Base-by-base conservation (phyloP, 768 basidiomycete species). In the Podaxis sp. region DNA sequence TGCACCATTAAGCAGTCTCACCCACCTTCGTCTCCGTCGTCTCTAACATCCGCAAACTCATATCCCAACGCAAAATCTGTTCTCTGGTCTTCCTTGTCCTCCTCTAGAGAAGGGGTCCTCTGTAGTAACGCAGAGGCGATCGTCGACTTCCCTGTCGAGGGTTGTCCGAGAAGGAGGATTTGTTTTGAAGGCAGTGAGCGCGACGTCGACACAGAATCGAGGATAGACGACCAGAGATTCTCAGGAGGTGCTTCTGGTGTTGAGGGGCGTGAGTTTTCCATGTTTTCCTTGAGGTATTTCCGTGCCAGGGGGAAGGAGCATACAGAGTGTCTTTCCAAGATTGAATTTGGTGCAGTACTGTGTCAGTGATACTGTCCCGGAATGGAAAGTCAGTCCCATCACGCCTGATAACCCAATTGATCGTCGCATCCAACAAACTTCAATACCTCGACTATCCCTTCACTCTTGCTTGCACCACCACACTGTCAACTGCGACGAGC, bases 1-100 rank as follows among this genome's bases (percentile, higher is more conserved):
- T 46, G 36, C 62, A 40, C 17, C 44, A 48, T 26, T 46, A 56
- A 26, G 60, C 11, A 46, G 11, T 20, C 40, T 8, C 24, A 75
- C 86, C 64, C 64, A 89, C 96, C 96, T 86, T 97, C 95, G 70
- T 97, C 96, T 3, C 87, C 95, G 28, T 97, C 96, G 69, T 98
- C 95, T 56, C 88, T 80, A 28, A 97, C 85, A 70, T 97, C 92
- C 3, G 92, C 83, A 83, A 93, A 96, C 67, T 96, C 91, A 71
- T 96, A 99, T 41, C 95, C 95, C 66, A 98, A 73, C 0, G 94
- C 93, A 75, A 96, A 90, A 68, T 95, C 93, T 7, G 79, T 78
- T 60, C 81, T 81, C 51, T 84, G 80, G 63, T 86, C 84, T 65
- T 86, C 85, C 66, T 84, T 84, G 52, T 74, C 77, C 61, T 84